A percentile compares a stretch with the other conserved stretches of the same genome.
Evolutionary conservation across 768 basidiomycete species (phyloP).

Genomic region (Leccinum obscurum): DNA sequence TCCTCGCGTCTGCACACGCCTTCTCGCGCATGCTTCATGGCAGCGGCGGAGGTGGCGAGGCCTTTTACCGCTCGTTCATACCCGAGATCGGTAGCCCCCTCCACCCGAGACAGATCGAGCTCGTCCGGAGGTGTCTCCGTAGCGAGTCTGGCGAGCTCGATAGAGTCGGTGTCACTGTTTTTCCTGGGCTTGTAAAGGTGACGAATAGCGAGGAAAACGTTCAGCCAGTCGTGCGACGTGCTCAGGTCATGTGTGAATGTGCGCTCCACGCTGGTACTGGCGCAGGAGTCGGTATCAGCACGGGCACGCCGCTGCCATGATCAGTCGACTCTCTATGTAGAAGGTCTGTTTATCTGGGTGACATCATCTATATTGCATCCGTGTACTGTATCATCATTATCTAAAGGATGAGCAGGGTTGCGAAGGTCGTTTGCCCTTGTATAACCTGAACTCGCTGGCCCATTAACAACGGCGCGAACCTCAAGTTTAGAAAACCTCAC

Average conservation of each 20-base stretch:
- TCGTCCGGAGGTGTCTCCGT: slow-evolving; percentile 77
- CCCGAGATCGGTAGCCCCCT: slow-evolving; percentile 77
- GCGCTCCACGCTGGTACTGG: slow-evolving; percentile 43
- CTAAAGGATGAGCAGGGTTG: slow-evolving; percentile 76
- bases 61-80: slow-evolving; percentile 85
- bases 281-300: slow-evolving; percentile 1
- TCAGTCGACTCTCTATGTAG: background rate
- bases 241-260: slow-evolving; percentile 87
- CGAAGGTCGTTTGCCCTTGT: slow-evolving; percentile 80
- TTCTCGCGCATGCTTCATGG: slow-evolving; percentile 89
- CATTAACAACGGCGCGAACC: slow-evolving; percentile 11
- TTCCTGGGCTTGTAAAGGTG: slow-evolving; percentile 87
- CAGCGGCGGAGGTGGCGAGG: slow-evolving; percentile 50
- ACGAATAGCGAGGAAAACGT: slow-evolving; percentile 47
- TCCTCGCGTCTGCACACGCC: slow-evolving; percentile 67
- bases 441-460: slow-evolving; percentile 54
- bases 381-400: slow-evolving; percentile 18
- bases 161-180: slow-evolving; percentile 80
- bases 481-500: slow-evolving; percentile 36
- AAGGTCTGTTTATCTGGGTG: slow-evolving; percentile 4
- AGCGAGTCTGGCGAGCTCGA: slow-evolving; percentile 75
- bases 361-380: slow-evolving; percentile 24
- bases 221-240: slow-evolving; percentile 77
- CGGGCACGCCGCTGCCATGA: background rate
- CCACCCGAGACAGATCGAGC: slow-evolving; percentile 78